Conservation (phyloP, 75 land plant genomes). For the Chamaecyparis obtusa region DNA sequence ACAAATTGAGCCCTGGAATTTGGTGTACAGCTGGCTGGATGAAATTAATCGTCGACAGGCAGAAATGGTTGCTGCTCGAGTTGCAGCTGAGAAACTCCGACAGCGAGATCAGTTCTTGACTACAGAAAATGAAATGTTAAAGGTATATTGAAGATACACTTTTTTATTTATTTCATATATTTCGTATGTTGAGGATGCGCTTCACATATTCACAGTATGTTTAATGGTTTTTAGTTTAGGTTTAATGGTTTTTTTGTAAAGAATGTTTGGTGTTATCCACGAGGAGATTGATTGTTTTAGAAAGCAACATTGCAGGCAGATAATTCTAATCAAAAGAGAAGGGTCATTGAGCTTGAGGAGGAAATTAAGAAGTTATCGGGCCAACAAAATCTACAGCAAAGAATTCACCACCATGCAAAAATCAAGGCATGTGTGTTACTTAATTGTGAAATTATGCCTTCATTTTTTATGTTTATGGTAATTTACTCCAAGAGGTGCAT, state of each 20-base stretch:
- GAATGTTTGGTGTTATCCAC: neutral
- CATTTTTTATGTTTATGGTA: neutral
- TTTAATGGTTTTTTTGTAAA: too few species aligned
- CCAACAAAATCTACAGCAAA: conserved; percentile 90
- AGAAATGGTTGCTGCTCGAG: conserved; percentile 70
- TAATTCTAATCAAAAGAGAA: conserved; percentile 57
- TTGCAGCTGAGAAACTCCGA: conserved; percentile 73
- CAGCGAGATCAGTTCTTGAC: conserved; percentile 59
- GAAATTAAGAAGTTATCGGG: conserved; percentile 81
- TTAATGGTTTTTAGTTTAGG: too few species aligned
- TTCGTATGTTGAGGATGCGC: neutral
- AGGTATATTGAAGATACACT: conserved; percentile 35
- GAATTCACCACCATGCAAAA: conserved; percentile 97
- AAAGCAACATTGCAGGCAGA: conserved; percentile 45
- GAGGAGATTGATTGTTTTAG: neutral
- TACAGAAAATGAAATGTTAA: conserved; percentile 79
- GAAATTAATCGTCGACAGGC: conserved; percentile 78
- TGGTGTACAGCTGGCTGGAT: conserved; percentile 74
- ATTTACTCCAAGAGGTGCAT: neutral
- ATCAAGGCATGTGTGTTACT: conserved; percentile 61
- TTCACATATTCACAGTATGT: neutral
- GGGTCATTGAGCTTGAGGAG: conserved; percentile 67
- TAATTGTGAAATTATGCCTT: neutral
- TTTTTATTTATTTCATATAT: neutral
- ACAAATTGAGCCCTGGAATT: neutral